Base-by-base conservation (phyloP, 192 early-diverging fungal genomes). In the Endogone sp. region DNA sequence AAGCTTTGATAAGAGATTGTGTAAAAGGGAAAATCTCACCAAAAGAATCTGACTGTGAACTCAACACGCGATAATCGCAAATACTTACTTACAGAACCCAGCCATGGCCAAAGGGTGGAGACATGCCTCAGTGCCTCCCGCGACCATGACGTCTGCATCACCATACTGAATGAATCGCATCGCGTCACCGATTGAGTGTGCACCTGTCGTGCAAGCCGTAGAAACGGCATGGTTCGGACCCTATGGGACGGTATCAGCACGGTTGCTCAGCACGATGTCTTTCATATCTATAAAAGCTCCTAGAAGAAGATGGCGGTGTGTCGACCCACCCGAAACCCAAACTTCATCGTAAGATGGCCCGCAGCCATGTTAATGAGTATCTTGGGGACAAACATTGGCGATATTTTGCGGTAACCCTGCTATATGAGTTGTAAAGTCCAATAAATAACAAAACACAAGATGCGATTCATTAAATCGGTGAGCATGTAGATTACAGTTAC, bases 191-290 rank as follows among this genome's bases (percentile, higher is more conserved):
- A 98, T 88, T 0, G 97, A 84, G 73, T 98, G 95, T 2, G 95
- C 94, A 4, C 97, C 97, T 3, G 97, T 97, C 2, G 97, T 93
- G 69, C 97, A 98, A 1, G 97, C 97, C 0, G 97, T 98, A 2
- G 94, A 91, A 0, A 88, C 93, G 24, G 93, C 85, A 72, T 96
- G 95, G 72, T 96, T 96, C 4, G 97, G 97, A 0, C 97, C 97
- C 78, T 91, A 79, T 67, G 68, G 78, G 29, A 56, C 24, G 32
- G 28, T 11, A 69, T 2, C 13, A 25, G 20, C 3, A 22, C 26
- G n/a, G 55, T 24, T 3, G 28, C 13, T 27, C 24, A 22, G 49
- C 3, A 64, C 57, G 21, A n/a, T n/a, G n/a, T n/a, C n/a, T n/a
- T 3, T 37, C 31, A 21, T 16, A 2, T 9, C 4, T 30, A 21